A percentile compares a stretch with the other conserved stretches of the same genome.
Evolutionary conservation across 257 asterid genomes (phyloP).

Genomic region (Cinchona pubescens): DNA sequence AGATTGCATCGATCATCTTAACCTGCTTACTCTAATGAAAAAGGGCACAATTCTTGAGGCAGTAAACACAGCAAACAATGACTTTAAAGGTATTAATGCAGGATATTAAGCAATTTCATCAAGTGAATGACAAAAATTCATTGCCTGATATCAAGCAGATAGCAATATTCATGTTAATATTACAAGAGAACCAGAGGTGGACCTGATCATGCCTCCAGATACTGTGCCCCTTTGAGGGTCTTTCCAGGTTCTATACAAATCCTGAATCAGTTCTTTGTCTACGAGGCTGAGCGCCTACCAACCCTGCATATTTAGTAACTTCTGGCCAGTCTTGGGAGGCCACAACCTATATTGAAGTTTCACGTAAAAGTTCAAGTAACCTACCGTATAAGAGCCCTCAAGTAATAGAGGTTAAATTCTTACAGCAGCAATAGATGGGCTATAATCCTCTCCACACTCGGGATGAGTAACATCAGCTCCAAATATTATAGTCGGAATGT

Average conservation of each 20-base stretch:
- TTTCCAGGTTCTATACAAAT: constrained; percentile 29
- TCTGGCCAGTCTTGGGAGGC: constrained; percentile 46
- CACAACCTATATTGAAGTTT: constrained; percentile 24
- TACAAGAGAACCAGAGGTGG: background rate
- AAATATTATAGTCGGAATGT: constrained; percentile 33
- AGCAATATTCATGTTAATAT: background rate
- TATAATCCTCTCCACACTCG: constrained; percentile 28
- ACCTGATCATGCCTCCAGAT: constrained; percentile 39
- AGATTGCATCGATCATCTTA: background rate
- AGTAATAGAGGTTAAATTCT: constrained; percentile 11
- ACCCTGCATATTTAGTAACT: constrained; percentile 31
- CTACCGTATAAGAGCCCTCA: background rate
- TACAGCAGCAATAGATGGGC: constrained; percentile 41
- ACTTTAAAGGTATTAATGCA: background rate
- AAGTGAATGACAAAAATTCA: background rate
- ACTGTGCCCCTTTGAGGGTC: constrained; percentile 27
- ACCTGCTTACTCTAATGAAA: background rate
- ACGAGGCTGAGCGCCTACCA: constrained; percentile 36
- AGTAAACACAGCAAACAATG: background rate
- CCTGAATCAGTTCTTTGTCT: constrained; percentile 37
- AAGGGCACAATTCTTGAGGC: background rate
- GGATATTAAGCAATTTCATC: background rate
- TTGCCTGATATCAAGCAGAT: background rate
- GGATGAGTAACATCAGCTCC: constrained; percentile 45
- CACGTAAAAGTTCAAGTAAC: background rate